A percentile compares a stretch with the other conserved stretches of the same genome.
Conservation (phyloP, 108 stramenopile species). For the Phaeodactylum tricornutum region DNA sequence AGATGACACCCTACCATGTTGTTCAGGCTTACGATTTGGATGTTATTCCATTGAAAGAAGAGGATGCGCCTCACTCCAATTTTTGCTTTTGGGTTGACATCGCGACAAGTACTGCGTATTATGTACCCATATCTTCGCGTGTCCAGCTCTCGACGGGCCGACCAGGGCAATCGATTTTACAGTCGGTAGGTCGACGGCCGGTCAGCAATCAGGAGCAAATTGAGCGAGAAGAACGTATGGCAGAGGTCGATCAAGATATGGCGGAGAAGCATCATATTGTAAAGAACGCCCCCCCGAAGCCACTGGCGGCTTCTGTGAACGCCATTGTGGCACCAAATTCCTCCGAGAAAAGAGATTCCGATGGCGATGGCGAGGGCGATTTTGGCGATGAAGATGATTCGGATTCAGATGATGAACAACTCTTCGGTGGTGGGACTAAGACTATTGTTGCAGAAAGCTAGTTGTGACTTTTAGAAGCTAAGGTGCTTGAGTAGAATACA, state of each 20-base stretch:
- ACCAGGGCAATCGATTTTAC: slow-evolving; percentile 22
- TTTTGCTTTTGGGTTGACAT: slow-evolving; percentile 53
- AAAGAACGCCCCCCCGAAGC: background rate
- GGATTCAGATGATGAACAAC: slow-evolving; percentile 1
- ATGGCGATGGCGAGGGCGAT: slow-evolving; percentile 12
- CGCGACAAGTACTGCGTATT: slow-evolving; percentile 22
- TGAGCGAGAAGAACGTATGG: slow-evolving; percentile 41
- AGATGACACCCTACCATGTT: slow-evolving; percentile 20
- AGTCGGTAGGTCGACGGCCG: slow-evolving; percentile 21
- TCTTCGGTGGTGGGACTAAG: slow-evolving; percentile 3
- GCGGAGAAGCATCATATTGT: slow-evolving; percentile 40
- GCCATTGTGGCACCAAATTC: background rate
- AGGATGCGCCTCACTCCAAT: slow-evolving; percentile 55
- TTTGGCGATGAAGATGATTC: slow-evolving; percentile 12
- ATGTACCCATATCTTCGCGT: slow-evolving; percentile 61
- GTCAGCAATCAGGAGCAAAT: slow-evolving; percentile 40
- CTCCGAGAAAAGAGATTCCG: background rate
- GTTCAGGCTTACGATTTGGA: slow-evolving; percentile 74
- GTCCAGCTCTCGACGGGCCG: slow-evolving; percentile 71
- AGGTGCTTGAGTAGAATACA: no score
- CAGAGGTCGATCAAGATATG: slow-evolving; percentile 66
- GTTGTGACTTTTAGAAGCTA: no score
- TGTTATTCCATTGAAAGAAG: slow-evolving; percentile 69
- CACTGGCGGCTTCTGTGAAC: background rate
- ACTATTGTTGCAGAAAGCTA: slow-evolving; percentile 27